These are phyloP conservation scores for Cairneyella variabilis DNA, from an alignment of 495 filamentous ascomycete species.

Conservation along the genomic window DNA sequence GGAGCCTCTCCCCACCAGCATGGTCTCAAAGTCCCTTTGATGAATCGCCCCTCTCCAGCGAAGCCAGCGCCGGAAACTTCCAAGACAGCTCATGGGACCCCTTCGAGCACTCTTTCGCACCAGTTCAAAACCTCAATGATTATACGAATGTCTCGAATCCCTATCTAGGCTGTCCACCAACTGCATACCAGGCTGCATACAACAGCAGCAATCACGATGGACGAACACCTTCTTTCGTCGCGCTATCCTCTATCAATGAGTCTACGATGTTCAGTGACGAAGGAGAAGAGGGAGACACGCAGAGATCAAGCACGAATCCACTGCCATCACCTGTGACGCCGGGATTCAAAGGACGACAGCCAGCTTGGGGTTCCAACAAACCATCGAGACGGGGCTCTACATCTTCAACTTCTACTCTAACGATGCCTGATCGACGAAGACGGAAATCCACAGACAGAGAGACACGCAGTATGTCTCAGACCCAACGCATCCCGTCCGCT, in stretches of 20 bases:
- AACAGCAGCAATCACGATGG: background rate
- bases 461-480: no score
- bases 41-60: conserved; percentile 3
- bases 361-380: background rate
- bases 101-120: background rate
- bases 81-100: background rate
- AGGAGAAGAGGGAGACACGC: no score
- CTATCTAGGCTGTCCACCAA: background rate
- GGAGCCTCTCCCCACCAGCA: background rate
- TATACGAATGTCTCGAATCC: background rate
- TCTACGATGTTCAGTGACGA: background rate
- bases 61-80: background rate
- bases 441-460: background rate
- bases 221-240: background rate
- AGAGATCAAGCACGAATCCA: background rate
- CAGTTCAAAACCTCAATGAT: background rate
- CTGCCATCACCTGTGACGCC: background rate
- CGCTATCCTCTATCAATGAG: background rate
- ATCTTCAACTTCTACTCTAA: conserved; percentile 6
- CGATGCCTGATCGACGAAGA: no score
- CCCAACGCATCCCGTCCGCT: background rate
- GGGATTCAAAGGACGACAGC: background rate
- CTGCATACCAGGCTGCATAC: background rate
- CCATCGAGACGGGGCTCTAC: background rate
- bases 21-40: background rate